These are phyloP conservation scores for Alternaria tenuissima DNA, from an alignment of 2,329 filamentous ascomycete genomes.

Conservation along the genomic window DNA sequence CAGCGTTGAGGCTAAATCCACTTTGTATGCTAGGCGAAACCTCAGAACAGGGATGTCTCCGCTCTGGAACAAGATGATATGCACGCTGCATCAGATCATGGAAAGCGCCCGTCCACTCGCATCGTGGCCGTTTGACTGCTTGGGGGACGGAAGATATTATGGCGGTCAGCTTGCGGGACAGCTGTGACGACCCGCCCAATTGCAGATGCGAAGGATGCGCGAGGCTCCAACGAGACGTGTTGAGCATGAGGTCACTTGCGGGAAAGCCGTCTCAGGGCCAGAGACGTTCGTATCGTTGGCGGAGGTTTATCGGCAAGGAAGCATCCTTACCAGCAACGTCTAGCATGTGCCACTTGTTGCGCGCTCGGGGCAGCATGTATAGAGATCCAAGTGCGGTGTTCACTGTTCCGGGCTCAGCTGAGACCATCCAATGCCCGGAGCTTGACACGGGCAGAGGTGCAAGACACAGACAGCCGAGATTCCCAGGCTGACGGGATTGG, in stretches of 20 bases:
- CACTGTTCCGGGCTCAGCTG: slow-evolving; percentile 16
- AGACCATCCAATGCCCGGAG: slow-evolving; percentile 19
- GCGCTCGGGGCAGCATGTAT: slow-evolving; percentile 13
- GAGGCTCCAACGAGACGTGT: slow-evolving; percentile 12
- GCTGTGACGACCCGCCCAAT: slow-evolving; percentile 24
- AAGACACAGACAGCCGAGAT: slow-evolving; percentile 9
- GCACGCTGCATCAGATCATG: slow-evolving; percentile 47
- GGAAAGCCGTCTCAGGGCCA: slow-evolving; percentile 18
- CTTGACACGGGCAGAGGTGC: slow-evolving; percentile 17
- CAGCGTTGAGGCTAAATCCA: slow-evolving; percentile 43
- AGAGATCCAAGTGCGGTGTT: slow-evolving; percentile 15
- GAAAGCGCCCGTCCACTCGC: slow-evolving; percentile 24
- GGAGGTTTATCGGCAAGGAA: slow-evolving; percentile 16
- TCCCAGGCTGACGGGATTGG: slow-evolving; percentile 11
- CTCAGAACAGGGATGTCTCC: slow-evolving; percentile 34
- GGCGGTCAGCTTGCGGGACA: slow-evolving; percentile 43
- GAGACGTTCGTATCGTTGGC: slow-evolving; percentile 9
- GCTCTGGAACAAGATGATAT: slow-evolving; percentile 40
- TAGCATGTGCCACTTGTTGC: slow-evolving; percentile 15
- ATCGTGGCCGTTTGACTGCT: slow-evolving; percentile 30
- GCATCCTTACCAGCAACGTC: slow-evolving; percentile 8
- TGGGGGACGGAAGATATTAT: slow-evolving; percentile 24
- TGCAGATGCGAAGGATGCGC: slow-evolving; percentile 26
- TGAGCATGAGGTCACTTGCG: slow-evolving; percentile 28
- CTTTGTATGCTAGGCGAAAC: slow-evolving; percentile 34